A percentile compares a stretch with the other conserved stretches of the same genome.
Evolutionary conservation across 139 green algal genomes (phyloP).

Genomic region (Chlamydomonas sp.): DNA sequence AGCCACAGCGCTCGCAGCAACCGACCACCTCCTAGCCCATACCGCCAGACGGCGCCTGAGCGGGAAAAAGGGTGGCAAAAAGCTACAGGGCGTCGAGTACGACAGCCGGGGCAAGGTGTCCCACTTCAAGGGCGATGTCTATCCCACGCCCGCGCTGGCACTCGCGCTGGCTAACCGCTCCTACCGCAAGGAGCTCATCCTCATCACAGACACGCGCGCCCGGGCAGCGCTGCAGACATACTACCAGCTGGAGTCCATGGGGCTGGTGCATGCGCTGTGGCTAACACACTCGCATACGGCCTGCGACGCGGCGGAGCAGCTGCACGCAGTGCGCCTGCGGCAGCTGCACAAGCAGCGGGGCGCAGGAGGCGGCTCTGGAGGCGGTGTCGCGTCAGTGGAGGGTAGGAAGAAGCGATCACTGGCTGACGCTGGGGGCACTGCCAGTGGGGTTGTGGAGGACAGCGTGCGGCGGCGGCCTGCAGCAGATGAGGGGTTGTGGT

Average conservation of each 20-base stretch:
- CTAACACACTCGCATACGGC: neutral
- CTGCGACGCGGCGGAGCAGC: neutral
- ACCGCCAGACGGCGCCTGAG: too few relatives aligned
- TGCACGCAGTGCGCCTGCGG: neutral
- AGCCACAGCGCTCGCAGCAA: too few relatives aligned
- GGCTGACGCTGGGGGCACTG: neutral
- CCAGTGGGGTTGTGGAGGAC: too few relatives aligned
- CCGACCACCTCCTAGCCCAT: too few relatives aligned
- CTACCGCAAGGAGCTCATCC: constrained; percentile 14
- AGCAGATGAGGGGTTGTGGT: too few relatives aligned
- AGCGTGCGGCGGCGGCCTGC: too few relatives aligned
- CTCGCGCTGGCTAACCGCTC: constrained; percentile 3
- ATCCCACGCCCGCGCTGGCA: neutral
- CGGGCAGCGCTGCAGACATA: constrained; percentile 1
- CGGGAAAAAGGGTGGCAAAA: too few relatives aligned
- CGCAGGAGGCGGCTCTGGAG: neutral
- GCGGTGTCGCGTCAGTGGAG: neutral
- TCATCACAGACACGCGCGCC: constrained; percentile 25
- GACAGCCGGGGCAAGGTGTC: constrained; percentile 14
- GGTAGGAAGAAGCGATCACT: neutral
- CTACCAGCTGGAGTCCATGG: constrained; percentile 19
- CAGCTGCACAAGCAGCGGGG: neutral
- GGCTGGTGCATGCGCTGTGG: constrained; percentile 30
- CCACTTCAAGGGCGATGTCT: constrained; percentile 13
- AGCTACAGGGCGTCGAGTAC: neutral